Percentiles rank a stretch among this genome's conserved stretches.
Evolutionary conservation across 345 rosid species (phyloP).

Genomic region (Angophora floribunda): DNA sequence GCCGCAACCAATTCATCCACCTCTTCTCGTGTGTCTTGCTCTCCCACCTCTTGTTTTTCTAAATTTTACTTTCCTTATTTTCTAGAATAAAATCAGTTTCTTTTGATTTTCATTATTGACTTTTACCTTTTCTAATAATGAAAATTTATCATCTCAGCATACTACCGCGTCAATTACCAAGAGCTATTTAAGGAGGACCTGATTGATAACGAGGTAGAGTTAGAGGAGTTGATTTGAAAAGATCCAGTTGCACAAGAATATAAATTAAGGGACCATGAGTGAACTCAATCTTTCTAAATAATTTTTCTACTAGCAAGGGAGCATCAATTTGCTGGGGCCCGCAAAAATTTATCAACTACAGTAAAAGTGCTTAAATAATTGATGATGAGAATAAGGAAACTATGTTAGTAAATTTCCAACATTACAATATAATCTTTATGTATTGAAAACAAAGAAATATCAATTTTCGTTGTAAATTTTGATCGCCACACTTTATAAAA

Average conservation of each 20-base stretch:
- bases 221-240: background rate
- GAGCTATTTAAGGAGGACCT: background rate
- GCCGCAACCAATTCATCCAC: background rate
- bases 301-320: background rate
- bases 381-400: background rate
- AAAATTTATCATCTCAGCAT: background rate
- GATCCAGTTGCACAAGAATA: background rate
- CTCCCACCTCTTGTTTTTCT: background rate
- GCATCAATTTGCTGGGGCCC: background rate
- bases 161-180: background rate
- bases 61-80: background rate
- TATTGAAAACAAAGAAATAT: background rate
- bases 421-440: background rate
- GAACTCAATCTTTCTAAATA: background rate
- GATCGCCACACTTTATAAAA: background rate
- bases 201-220: background rate
- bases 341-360: background rate
- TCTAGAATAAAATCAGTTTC: background rate
- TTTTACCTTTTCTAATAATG: background rate
- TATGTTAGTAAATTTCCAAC: background rate
- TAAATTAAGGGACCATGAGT: background rate
- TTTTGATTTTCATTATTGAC: background rate
- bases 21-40: background rate
- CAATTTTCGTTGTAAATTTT: background rate
- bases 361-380: background rate